Conservation (phyloP, 441 rosid species). For the Aleurites moluccanus region DNA sequence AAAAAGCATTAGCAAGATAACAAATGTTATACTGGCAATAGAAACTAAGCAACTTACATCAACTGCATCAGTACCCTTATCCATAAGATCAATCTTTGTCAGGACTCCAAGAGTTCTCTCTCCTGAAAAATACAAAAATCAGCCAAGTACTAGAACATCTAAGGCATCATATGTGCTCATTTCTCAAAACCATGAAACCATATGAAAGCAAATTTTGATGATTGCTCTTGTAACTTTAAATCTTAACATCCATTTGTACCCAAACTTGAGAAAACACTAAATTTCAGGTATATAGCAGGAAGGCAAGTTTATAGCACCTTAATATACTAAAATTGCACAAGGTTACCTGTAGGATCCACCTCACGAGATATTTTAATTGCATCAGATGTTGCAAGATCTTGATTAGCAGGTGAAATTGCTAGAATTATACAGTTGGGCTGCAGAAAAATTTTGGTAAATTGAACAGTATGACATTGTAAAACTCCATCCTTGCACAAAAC, state of each 20-base stretch:
- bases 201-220: neutral
- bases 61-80: conserved; percentile 95
- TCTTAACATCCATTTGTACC: neutral
- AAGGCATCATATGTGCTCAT: neutral
- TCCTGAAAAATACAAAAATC: conserved; percentile 49
- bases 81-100: conserved; percentile 99
- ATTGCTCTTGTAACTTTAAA: neutral
- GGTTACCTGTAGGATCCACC: conserved; percentile 88
- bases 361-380: conserved; percentile 97
- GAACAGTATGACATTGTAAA: conserved; percentile 13
- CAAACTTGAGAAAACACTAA: neutral
- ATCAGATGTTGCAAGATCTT: conserved; percentile 98
- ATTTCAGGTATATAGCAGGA: neutral
- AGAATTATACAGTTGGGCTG: conserved; percentile 95
- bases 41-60: conserved; percentile 62
- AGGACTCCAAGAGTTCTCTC: conserved; percentile 95
- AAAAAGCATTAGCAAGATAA: neutral
- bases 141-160: conserved; percentile 12
- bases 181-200: neutral
- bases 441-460: conserved; percentile 30
- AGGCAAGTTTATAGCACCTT: neutral
- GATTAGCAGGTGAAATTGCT: conserved; percentile 98
- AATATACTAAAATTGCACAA: conserved; percentile 7
- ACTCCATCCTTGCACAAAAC: conserved; percentile 12
- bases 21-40: neutral